A percentile compares a stretch with the other conserved stretches of the same genome.
phyloP scores from a whole-genome alignment of 148 eudicot species.

The Chenopodium suecicum region DNA sequence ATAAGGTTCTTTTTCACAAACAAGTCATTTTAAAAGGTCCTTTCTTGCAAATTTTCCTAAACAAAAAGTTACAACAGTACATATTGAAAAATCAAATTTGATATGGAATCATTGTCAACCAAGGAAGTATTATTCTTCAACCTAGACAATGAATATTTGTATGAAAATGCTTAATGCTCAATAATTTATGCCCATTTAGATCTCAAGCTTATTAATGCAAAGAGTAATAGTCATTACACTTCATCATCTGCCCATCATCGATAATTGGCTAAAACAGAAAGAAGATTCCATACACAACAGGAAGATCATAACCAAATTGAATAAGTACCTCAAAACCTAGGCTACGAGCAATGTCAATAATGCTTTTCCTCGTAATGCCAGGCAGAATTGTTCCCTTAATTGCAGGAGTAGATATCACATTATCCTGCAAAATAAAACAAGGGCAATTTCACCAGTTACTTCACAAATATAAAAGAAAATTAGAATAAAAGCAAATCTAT shows the following conservation, averaged over 20 bases:
- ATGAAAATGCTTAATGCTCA: neutral
- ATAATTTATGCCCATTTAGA: neutral
- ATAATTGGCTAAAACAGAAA: neutral
- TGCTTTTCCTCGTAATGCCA: conserved; percentile 94
- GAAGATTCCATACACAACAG: neutral
- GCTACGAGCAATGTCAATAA: conserved; percentile 79
- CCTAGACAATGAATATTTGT: neutral
- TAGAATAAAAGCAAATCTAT: neutral
- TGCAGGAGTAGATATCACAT: conserved; percentile 76
- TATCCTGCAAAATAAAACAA: conserved; percentile 48
- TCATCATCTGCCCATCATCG: neutral
- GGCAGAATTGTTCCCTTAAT: conserved; percentile 92
- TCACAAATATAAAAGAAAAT: neutral
- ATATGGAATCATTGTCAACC: neutral
- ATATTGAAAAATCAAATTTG: neutral
- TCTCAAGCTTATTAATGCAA: neutral
- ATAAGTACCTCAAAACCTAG: conserved; percentile 82
- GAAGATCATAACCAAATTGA: neutral
- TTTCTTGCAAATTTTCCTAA: neutral
- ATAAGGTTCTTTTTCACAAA: too few relatives aligned
- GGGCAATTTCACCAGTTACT: neutral
- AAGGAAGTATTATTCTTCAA: neutral
- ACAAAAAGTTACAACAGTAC: neutral
- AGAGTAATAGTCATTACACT: neutral
- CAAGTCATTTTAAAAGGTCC: too few relatives aligned